Base-by-base conservation (phyloP, 371 early-diverging fungal species). In the Neoconidiobolus thromboides region DNA sequence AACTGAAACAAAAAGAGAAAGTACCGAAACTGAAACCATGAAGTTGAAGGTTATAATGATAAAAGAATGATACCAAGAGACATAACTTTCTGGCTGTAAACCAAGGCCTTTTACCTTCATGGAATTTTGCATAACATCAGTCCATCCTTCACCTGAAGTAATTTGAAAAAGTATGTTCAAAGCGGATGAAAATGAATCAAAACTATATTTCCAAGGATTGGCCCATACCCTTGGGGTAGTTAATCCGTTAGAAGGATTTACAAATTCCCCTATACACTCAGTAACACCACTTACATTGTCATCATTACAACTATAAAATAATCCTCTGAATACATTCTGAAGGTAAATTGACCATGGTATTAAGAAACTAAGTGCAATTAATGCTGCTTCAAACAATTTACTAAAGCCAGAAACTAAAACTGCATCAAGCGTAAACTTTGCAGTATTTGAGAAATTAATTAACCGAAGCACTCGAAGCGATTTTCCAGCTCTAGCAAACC, bases 91-190 rank as follows among this genome's bases (percentile, higher is more conserved):
- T 1, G 72, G 70, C 43, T 69, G 67, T n/a, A 64, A 57, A 50
- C 79, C 75, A n/a, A 67, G 66, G 12, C 40, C 48, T 7, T 12
- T 43, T n/a, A 48, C n/a, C 9, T 37, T 41, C 73, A 83, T 81
- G 44, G 78, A 73, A 0, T 74, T 70, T 2, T 68, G 63, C 71
- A 82, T 66, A 1, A 83, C 83, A 58, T 80, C 78, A 1, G 75
- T 68, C 85, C 85, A 85, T 2, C 82, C 82, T 64, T 85, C 85
- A 48, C 82, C 81, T 36, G 81, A 81, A 0, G 77, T 70, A 67
- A 80, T 78, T 60, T 81, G 81, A 49, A 85, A 76, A 0, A 85
- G 65, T 43, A 81, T 76, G 57, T 80, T 59, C 44, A 83, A 65
- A 0, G 78, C 76, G 0, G 67, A 62, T 55, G 74, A 70, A 67